Percentiles rank a stretch among this genome's conserved stretches.
phyloP scores from a whole-genome alignment of 2,329 filamentous ascomycete species.

The Cladobotryum mycophilum region DNA sequence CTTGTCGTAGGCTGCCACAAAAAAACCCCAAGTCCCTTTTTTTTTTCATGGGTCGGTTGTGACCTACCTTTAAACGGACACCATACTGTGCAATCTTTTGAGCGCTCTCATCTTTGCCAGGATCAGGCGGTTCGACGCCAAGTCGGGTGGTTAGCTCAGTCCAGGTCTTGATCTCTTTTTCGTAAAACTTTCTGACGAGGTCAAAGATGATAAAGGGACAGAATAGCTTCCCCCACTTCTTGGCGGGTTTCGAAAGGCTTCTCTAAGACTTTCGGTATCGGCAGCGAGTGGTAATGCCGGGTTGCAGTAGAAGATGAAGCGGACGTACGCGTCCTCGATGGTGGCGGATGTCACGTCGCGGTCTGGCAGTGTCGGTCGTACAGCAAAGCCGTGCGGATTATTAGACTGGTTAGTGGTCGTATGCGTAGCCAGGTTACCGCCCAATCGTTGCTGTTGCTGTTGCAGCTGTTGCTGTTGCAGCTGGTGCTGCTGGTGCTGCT shows the following conservation, averaged over 20 bases:
- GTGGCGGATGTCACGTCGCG: slow-evolving; percentile 61
- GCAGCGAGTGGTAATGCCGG: slow-evolving; percentile 62
- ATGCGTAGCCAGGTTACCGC: background rate
- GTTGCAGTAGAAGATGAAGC: slow-evolving; percentile 88
- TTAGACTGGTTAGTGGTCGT: slow-evolving; percentile 11
- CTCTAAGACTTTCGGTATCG: slow-evolving; percentile 65
- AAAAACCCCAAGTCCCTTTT: no score
- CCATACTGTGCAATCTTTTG: slow-evolving; percentile 96
- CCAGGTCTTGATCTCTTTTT: slow-evolving; percentile 88
- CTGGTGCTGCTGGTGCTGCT: slow-evolving; percentile 14
- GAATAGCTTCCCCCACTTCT: slow-evolving; percentile 83
- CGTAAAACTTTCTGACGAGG: slow-evolving; percentile 71
- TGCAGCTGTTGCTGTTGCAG: slow-evolving; percentile 4
- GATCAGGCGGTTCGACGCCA: slow-evolving; percentile 80
- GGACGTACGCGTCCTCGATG: slow-evolving; percentile 76
- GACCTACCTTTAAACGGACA: slow-evolving; percentile 73
- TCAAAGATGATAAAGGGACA: slow-evolving; percentile 70
- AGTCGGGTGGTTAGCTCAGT: slow-evolving; percentile 77
- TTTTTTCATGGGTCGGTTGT: background rate
- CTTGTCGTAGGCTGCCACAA: no score
- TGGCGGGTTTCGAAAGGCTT: slow-evolving; percentile 71
- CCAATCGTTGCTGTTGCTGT: background rate
- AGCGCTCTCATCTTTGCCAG: slow-evolving; percentile 77
- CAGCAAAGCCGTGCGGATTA: slow-evolving; percentile 12
- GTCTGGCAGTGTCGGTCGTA: slow-evolving; percentile 49